These are phyloP conservation scores for Micractinium conductrix DNA, from an alignment of 139 green algal species.

Conservation along the genomic window DNA sequence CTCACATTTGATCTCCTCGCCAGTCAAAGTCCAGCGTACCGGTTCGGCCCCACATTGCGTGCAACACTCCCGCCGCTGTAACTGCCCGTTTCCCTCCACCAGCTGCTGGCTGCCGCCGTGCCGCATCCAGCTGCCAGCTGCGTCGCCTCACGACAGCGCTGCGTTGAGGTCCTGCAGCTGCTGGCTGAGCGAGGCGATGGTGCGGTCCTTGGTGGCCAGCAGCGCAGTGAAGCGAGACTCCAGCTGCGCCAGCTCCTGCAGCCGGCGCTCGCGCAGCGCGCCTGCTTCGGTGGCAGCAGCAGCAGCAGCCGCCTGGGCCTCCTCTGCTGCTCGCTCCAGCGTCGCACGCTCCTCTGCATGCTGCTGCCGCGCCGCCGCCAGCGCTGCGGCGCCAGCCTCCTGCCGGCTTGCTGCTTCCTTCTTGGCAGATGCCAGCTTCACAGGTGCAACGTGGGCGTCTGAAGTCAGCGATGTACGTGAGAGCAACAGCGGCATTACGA, in stretches of 20 bases:
- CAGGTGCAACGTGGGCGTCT: too few species aligned
- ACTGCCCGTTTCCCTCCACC: too few species aligned
- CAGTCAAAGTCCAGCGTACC: too few species aligned
- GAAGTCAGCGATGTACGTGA: too few species aligned
- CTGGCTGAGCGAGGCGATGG: conserved; percentile 32
- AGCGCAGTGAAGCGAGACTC: conserved; percentile 30
- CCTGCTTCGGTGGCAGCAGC: neutral
- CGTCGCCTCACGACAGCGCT: neutral
- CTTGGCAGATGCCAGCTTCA: conserved; percentile 21
- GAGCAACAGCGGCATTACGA: neutral
- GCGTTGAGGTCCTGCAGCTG: conserved; percentile 42
- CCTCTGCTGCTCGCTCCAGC: neutral
- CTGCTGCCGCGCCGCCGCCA: neutral
- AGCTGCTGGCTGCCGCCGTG: too few species aligned
- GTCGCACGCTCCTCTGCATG: neutral
- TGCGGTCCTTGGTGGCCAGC: conserved; percentile 41
- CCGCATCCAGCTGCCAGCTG: too few species aligned
- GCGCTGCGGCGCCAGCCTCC: neutral
- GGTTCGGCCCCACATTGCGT: too few species aligned
- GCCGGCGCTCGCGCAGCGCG: neutral
- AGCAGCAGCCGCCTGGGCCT: neutral
- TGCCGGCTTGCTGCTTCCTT: conserved; percentile 3
- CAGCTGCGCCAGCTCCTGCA: conserved; percentile 29
- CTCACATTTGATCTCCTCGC: too few species aligned
- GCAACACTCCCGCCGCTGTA: too few species aligned